Evolutionary conservation across 164 flowering plant species (phyloP).

Genomic region (Vitis rupestris): DNA sequence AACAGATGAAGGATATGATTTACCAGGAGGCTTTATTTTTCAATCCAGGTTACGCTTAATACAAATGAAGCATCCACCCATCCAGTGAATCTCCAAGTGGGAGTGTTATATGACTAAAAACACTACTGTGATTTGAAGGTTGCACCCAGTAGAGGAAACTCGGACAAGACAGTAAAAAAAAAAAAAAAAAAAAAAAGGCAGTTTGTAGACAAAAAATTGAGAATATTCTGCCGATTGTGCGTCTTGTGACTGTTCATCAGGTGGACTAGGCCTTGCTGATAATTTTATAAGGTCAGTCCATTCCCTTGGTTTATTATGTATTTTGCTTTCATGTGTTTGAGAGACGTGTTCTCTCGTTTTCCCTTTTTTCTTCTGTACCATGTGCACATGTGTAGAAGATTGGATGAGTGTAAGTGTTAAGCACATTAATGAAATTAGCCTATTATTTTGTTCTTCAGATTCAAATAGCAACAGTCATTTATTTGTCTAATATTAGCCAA

Average conservation of each 20-base stretch:
- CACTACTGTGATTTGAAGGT: no score
- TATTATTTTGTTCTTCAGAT: no score
- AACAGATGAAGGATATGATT: slow-evolving; percentile 91
- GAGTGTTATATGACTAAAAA: no score
- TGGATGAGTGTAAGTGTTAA: neutral
- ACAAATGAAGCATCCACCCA: neutral
- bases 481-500: no score
- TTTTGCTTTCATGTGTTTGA: no score
- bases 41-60: slow-evolving; percentile 66
- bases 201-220: neutral
- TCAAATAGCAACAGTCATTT: no score
- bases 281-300: slow-evolving; percentile 1
- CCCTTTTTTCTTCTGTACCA: neutral
- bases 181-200: no score
- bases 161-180: no score
- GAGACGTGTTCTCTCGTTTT: neutral
- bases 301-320: neutral
- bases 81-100: no score
- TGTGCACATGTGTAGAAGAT: neutral
- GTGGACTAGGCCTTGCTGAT: neutral
- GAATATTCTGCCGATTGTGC: neutral
- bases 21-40: slow-evolving; percentile 71
- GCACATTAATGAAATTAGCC: no score
- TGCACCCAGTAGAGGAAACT: no score
- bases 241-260: neutral